Conservation (phyloP, 139 green algal genomes). For the Chara braunii region DNA sequence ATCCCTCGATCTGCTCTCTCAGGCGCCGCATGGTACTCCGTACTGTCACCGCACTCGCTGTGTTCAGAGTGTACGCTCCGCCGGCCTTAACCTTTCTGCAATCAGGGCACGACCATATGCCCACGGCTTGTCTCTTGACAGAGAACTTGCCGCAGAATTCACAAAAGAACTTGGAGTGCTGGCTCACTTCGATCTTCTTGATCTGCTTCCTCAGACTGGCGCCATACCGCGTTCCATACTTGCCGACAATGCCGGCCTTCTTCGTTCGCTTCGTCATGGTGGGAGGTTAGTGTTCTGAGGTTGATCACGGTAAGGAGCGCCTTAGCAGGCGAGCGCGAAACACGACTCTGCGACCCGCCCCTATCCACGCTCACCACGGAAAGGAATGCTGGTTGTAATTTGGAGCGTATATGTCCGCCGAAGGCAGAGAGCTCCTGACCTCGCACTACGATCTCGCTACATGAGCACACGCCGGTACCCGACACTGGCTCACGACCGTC, state of each 20-base stretch:
- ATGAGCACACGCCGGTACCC: too few relatives aligned
- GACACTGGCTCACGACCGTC: too few relatives aligned
- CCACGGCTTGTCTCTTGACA: constrained; percentile 83
- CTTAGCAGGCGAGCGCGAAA: too few relatives aligned
- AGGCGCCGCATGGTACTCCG: constrained; percentile 94
- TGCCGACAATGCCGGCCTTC: constrained; percentile 99
- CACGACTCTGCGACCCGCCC: too few relatives aligned
- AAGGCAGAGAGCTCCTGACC: too few relatives aligned
- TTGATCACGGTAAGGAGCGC: too few relatives aligned
- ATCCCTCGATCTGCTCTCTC: constrained; percentile 81
- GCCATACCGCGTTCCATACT: constrained; percentile 99
- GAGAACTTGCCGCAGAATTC: constrained; percentile 95
- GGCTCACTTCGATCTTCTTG: constrained; percentile 99
- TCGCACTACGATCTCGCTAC: too few relatives aligned
- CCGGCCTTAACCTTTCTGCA: constrained; percentile 89
- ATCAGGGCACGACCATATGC: constrained; percentile 95
- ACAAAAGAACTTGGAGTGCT: constrained; percentile 99
- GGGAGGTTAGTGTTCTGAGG: too few relatives aligned
- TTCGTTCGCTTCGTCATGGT: constrained; percentile 97
- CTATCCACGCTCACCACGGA: too few relatives aligned
- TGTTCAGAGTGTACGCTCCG: constrained; percentile 81
- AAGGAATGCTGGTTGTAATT: too few relatives aligned
- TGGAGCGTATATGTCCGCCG: too few relatives aligned
- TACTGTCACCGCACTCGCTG: constrained; percentile 85
- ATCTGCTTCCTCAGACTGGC: constrained; percentile 92